A percentile compares a stretch with the other conserved stretches of the same genome.
Evolutionary conservation across 2,329 filamentous ascomycete genomes (phyloP).

Genomic region (Paramyrothecium sp.): DNA sequence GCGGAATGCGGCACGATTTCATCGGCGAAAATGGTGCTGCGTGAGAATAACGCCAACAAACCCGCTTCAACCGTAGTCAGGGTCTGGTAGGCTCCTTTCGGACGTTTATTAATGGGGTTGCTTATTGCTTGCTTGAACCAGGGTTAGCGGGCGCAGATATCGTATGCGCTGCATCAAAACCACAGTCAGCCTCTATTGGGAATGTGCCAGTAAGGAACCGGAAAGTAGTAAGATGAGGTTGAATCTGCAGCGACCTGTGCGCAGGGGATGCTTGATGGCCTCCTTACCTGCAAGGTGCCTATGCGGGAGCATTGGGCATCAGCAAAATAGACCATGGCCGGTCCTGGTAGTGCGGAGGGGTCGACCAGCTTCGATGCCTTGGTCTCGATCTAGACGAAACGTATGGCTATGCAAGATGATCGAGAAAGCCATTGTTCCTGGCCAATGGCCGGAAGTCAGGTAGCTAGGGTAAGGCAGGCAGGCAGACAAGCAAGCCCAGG

Average conservation of each 20-base stretch:
- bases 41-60: no score
- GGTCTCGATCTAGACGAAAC: background rate
- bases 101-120: no score
- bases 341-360: background rate
- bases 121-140: no score
- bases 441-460: no score
- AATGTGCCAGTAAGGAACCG: background rate
- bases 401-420: background rate
- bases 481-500: background rate
- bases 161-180: no score
- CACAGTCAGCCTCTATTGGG: background rate
- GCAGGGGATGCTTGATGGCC: background rate
- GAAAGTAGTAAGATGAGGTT: background rate
- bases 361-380: background rate
- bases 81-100: no score
- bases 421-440: background rate
- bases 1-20: no score
- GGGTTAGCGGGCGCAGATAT: no score
- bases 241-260: background rate
- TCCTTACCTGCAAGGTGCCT: background rate
- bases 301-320: background rate
- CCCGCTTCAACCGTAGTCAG: no score
- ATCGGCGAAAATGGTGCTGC: no score
- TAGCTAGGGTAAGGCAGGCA: background rate
- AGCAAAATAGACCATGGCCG: background rate